Conservation (phyloP, 2,329 filamentous ascomycete genomes). For the Venturia asperata region DNA sequence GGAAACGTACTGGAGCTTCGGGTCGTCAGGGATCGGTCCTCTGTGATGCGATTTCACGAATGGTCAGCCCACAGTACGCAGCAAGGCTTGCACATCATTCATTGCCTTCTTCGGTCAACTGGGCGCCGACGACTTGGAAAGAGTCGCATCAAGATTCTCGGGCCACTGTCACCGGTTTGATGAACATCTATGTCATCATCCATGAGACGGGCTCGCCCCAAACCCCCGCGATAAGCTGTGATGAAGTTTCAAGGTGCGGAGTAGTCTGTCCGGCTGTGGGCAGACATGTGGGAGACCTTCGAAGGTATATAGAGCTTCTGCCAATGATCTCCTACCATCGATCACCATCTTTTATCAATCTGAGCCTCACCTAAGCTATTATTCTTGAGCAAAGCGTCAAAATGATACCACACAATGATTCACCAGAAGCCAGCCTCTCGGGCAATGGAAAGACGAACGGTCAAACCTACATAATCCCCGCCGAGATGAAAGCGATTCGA, state of each 20-base stretch:
- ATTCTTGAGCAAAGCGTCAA: not conserved
- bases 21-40: not conserved
- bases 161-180: not conserved
- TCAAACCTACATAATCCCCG: constrained; percentile 12
- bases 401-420: not conserved
- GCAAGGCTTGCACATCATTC: not conserved
- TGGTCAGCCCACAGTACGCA: not conserved
- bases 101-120: not conserved
- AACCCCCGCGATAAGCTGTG: not conserved
- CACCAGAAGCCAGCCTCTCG: not conserved
- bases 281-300: not conserved
- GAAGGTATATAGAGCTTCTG: constrained; percentile 6
- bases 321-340: not conserved
- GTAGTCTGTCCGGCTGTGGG: not conserved
- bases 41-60: not conserved
- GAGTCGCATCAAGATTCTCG: not conserved
- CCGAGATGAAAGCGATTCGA: constrained; percentile 21
- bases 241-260: not conserved
- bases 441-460: not conserved
- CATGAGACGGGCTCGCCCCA: not conserved
- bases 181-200: no score
- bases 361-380: not conserved
- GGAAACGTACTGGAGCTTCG: not conserved
- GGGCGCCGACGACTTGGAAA: not conserved
- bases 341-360: not conserved